phyloP scores from a whole-genome alignment of 2,329 filamentous ascomycete species.

The Colletotrichum sp. region DNA sequence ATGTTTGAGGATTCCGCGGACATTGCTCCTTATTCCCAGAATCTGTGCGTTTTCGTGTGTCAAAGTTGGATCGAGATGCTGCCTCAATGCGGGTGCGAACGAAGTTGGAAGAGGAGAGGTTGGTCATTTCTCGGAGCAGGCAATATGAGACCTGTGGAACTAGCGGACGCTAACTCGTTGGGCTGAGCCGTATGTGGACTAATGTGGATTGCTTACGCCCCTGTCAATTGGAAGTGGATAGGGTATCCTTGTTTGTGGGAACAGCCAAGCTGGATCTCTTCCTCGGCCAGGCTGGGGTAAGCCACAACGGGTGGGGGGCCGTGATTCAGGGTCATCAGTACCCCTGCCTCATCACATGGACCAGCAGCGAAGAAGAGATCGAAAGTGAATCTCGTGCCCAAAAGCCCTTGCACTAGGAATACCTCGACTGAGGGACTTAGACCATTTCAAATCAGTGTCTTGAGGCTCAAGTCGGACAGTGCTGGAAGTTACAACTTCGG shows the following conservation, averaged over 20 bases:
- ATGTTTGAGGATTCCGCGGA: background rate
- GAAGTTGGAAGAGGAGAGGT: background rate
- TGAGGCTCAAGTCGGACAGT: no score
- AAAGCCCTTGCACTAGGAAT: no score
- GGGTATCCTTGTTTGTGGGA: background rate
- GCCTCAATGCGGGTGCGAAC: background rate
- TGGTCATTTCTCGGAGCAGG: background rate
- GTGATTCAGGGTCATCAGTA: fast-evolving
- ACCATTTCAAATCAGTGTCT: no score
- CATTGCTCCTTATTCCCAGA: background rate
- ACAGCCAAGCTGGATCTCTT: no score
- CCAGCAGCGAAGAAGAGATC: background rate
- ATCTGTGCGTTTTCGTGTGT: background rate
- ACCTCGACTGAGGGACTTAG: no score
- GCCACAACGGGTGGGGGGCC: background rate
- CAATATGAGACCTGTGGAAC: background rate
- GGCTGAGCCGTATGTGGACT: background rate
- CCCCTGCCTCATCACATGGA: background rate
- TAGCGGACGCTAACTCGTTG: background rate
- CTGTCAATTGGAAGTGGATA: background rate
- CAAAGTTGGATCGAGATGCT: background rate
- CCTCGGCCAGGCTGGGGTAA: fast-evolving
- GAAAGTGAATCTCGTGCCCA: no score
- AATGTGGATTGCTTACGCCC: background rate
- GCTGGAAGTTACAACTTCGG: no score